Base-by-base conservation (phyloP, 352 stramenopile species). In the Globisporangium abappressorium region DNA sequence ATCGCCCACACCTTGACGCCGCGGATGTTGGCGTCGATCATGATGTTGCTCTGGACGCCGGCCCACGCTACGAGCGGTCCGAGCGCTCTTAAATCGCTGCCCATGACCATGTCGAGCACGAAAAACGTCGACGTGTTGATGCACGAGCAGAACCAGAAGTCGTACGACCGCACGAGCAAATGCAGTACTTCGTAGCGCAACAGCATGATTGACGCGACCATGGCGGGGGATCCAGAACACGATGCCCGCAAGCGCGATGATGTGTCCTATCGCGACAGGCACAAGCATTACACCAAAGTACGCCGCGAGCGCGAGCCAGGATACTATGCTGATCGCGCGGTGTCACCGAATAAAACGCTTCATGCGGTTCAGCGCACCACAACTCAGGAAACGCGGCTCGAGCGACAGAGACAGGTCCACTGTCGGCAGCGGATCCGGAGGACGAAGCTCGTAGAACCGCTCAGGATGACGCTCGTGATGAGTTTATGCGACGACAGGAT, bases 131-230 rank as follows among this genome's bases (percentile, higher is more conserved):
- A 24, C 9, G 26, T 18, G 22, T 64, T 69, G 38, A 41, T 26
- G 55, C n/a, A 51, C n/a, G 41, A 53, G n/a, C 24, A 64, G 64
- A 64, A 64, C 43, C 55, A 69, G 28, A 64, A 59, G 30, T 69
- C 15, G 43, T 53, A 63, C 38, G 55, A 38, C 6, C 3, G 11
- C 14, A 63, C 7, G 4, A 69, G 55, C 53, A 63, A 11, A 3
- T 5, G 4, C 28, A 54, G 9, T 9, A 69, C 43, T 12, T 46
- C 30, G 64, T 55, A 64, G 15, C 30, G 30, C 9, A 69, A 30
- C 34, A 57, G 6, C 8, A 5, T 18, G 0, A 33, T 5, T 26
- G 12, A 22, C 4, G 15, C 11, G 56, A 64, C 15, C 30, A 46
- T 47, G 18, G 5, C 38, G 0, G 43, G 43, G 64, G 6, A 54